Evolutionary conservation across 176 grass and related monocot genomes (phyloP), one percentile per base, ranked within the genome.

Genomic region (Secale cereale): DNA sequence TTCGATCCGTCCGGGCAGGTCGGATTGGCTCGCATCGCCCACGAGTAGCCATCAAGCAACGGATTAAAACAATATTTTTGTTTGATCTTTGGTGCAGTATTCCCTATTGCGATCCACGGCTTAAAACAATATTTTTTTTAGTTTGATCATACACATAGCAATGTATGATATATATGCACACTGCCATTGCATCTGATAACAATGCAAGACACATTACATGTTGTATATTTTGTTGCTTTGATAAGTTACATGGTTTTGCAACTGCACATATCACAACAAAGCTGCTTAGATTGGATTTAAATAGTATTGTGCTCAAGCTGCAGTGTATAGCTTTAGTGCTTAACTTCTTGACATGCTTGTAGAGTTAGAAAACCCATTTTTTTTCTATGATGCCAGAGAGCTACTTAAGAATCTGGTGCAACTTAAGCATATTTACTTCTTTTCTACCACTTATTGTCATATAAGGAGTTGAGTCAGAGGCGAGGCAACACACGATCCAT

Each of bases 341-440:
- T 84, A 62, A 39, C 48, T 82, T 81, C 23, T 83, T 75, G 35
- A 32, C 43, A 59, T 90, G 23, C 10, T 78, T 92, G 85, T 82
- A 97, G 90, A 81, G 14, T 41, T 43, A 43, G 86, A 79, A 88
- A 89, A 59, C 86, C 84, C 63, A 78, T 94, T 94, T 84, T 94
- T 36, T 90, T 92, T 80, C 90, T 92, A 84, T 52, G 29, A 94
- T 92, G 78, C 83, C 84, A 72, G 92, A 79, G 86, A 92, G 78
- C 88, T 97, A 94, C 81, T 62, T 97, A 79, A 91, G 90, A 89
- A 94, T 97, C 84, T 94, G 92, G 95, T 94, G 94, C 50, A 54
- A 54, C 50, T 8, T 20, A 65, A 82, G 22, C 66, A 35, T 33
- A 5, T 43, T 61, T 28, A 36, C 0, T 14, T 78, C 4, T 6